A percentile compares a stretch with the other conserved stretches of the same genome.
Evolutionary conservation across 495 filamentous ascomycete genomes (phyloP).

Genomic region (Cryomyces minteri): DNA sequence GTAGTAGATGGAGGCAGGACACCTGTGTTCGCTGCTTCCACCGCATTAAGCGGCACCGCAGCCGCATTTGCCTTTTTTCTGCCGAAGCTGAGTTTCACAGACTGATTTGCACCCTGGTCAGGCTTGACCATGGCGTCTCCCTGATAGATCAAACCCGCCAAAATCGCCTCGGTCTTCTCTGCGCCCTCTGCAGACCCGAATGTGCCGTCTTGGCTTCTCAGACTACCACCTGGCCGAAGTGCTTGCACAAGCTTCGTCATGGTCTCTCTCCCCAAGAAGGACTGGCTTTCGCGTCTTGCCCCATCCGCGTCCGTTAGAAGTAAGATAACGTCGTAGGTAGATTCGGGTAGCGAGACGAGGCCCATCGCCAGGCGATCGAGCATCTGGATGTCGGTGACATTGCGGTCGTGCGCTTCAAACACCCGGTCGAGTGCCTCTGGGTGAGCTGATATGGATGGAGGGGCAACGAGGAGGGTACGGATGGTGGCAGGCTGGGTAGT

Average conservation of each 20-base stretch:
- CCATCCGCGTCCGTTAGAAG: conserved; percentile 64
- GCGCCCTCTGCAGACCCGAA: conserved; percentile 27
- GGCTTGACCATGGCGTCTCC: conserved; percentile 52
- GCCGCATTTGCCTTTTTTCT: conserved; percentile 34
- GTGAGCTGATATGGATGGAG: conserved; percentile 54
- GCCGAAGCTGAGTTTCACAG: conserved; percentile 53
- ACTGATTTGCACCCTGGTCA: conserved; percentile 38
- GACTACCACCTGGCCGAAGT: conserved; percentile 50
- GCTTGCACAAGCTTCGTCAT: conserved; percentile 46
- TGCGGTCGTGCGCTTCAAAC: conserved; percentile 46
- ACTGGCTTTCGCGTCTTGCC: conserved; percentile 35
- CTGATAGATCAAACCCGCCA: conserved; percentile 57
- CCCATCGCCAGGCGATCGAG: conserved; percentile 81
- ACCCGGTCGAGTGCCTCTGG: conserved; percentile 38
- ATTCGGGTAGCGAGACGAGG: conserved; percentile 54
- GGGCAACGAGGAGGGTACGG: conserved; percentile 53
- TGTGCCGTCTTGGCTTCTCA: conserved; percentile 49
- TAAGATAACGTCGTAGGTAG: conserved; percentile 69
- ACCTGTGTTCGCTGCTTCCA: conserved; percentile 13
- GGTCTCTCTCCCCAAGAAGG: conserved; percentile 45
- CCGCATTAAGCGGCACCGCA: conserved; percentile 14
- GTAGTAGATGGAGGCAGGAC: conserved; percentile 14
- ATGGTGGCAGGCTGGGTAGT: conserved; percentile 7
- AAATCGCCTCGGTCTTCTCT: conserved; percentile 49
- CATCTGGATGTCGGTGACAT: conserved; percentile 84